Evolutionary conservation across 2,329 filamentous ascomycete genomes (phyloP).

Genomic region (Colletotrichum melonis): DNA sequence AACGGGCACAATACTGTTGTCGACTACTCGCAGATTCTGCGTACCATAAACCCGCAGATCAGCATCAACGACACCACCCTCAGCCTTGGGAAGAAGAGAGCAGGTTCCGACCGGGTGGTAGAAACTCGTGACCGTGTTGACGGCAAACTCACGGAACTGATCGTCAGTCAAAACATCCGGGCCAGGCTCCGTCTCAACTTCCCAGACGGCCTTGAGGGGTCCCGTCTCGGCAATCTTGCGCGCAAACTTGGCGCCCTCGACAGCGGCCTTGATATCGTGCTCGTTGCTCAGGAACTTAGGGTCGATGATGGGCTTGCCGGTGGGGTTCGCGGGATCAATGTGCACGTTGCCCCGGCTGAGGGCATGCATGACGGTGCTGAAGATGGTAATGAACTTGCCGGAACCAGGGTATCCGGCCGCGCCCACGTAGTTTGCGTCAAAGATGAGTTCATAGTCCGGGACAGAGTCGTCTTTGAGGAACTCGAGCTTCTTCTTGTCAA

Average conservation of each 20-base stretch:
- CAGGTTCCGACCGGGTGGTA: conserved; percentile 54
- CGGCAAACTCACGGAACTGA: conserved; percentile 21
- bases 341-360: conserved; percentile 39
- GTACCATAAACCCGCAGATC: conserved; percentile 55
- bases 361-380: conserved; percentile 36
- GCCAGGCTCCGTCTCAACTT: conserved; percentile 29
- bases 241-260: conserved; percentile 42
- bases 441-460: conserved; percentile 44
- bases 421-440: conserved; percentile 45
- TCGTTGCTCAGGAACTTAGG: conserved; percentile 43
- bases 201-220: conserved; percentile 23
- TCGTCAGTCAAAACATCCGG: conserved; percentile 16
- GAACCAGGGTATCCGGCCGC: conserved; percentile 42
- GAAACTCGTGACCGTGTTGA: conserved; percentile 24
- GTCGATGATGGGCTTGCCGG: conserved; percentile 42
- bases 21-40: conserved; percentile 54
- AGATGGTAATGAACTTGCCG: conserved; percentile 37
- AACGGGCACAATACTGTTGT: conserved; percentile 56
- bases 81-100: conserved; percentile 51
- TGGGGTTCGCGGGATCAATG: conserved; percentile 44
- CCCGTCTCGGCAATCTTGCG: conserved; percentile 34
- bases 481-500: conserved; percentile 52
- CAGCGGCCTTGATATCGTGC: conserved; percentile 44
- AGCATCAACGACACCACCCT: conserved; percentile 53
- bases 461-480: conserved; percentile 47